A percentile compares a stretch with the other conserved stretches of the same genome.
Conservation (phyloP, 192 early-diverging fungal species). For the Rhizoclosmatium globosum region DNA sequence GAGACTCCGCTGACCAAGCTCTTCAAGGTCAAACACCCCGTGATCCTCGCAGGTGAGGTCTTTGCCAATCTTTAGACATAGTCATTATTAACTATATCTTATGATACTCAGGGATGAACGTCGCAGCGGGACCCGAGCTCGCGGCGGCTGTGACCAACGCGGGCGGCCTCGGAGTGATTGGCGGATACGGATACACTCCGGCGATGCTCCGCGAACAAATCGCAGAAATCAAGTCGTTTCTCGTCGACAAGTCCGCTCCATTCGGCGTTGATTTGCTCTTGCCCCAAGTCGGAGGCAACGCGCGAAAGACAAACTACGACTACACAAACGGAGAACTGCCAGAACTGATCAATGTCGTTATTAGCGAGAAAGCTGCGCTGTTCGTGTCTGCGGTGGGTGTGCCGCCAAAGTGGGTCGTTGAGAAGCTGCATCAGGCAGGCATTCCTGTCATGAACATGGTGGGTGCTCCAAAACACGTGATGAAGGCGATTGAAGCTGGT, state of each 20-base stretch:
- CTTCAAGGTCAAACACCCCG: constrained; percentile 52
- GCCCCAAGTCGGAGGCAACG: constrained; percentile 56
- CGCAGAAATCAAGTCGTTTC: constrained; percentile 26
- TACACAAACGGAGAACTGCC: constrained; percentile 58
- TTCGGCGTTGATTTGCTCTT: constrained; percentile 58
- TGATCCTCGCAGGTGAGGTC: constrained; percentile 50
- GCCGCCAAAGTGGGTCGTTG: constrained; percentile 55
- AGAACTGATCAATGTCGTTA: constrained; percentile 57
- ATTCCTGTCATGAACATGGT: constrained; percentile 62
- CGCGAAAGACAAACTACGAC: constrained; percentile 60
- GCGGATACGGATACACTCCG: constrained; percentile 46
- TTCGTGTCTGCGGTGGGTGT: constrained; percentile 59
- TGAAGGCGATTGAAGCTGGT: constrained; percentile 52
- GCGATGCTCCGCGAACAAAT: constrained; percentile 41
- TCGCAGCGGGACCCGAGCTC: constrained; percentile 49
- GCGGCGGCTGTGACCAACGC: constrained; percentile 54
- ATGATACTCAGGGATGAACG: constrained; percentile 31
- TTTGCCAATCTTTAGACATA: not conserved
- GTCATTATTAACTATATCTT: not conserved
- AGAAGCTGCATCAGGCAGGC: constrained; percentile 53
- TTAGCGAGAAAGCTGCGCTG: constrained; percentile 47
- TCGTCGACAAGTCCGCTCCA: constrained; percentile 45
- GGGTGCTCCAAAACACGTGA: constrained; percentile 55
- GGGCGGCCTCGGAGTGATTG: constrained; percentile 57
- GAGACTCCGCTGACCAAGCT: constrained; percentile 53